phyloP scores from a whole-genome alignment of 257 asterid genomes.

The Ehretia macrophylla region DNA sequence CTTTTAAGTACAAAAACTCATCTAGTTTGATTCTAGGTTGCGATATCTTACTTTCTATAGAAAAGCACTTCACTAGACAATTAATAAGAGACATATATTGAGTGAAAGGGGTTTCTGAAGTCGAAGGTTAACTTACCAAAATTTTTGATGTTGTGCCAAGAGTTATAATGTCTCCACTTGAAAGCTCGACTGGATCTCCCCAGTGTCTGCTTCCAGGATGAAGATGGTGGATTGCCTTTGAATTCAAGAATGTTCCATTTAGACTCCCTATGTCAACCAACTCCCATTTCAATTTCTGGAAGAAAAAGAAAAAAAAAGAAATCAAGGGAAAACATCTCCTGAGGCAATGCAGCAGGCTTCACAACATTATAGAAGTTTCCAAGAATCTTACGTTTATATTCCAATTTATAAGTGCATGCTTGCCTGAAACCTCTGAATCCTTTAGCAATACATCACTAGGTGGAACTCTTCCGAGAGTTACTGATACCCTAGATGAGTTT shows the following conservation, averaged over 20 bases:
- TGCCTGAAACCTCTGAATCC: conserved; percentile 96
- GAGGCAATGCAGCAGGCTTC: conserved; percentile 17
- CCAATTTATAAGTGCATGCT: conserved; percentile 94
- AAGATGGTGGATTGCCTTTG: conserved; percentile 49
- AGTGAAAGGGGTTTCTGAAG: not conserved
- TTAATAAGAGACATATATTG: not conserved
- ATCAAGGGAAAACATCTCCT: conserved; percentile 9
- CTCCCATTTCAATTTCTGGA: conserved; percentile 90
- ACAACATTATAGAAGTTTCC: conserved; percentile 10
- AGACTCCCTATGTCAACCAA: conserved; percentile 97
- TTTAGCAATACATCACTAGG: conserved; percentile 68
- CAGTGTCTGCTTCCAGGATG: conserved; percentile 67
- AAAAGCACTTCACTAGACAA: not conserved
- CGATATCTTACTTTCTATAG: not conserved
- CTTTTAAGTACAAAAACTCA: not conserved
- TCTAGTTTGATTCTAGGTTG: too few relatives aligned
- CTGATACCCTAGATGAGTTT: conserved; percentile 60
- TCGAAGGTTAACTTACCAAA: conserved; percentile 33
- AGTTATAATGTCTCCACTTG: conserved; percentile 69
- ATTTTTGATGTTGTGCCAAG: conserved; percentile 76
- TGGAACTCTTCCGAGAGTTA: conserved; percentile 86
- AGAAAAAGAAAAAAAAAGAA: conserved; percentile 15
- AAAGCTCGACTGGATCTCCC: conserved; percentile 73
- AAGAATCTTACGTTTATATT: conserved; percentile 55
- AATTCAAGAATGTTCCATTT: conserved; percentile 75